These are phyloP conservation scores for Antitrichia curtipendula DNA, from an alignment of 225 moss, liverwort and hornwort species.

Conservation along the genomic window DNA sequence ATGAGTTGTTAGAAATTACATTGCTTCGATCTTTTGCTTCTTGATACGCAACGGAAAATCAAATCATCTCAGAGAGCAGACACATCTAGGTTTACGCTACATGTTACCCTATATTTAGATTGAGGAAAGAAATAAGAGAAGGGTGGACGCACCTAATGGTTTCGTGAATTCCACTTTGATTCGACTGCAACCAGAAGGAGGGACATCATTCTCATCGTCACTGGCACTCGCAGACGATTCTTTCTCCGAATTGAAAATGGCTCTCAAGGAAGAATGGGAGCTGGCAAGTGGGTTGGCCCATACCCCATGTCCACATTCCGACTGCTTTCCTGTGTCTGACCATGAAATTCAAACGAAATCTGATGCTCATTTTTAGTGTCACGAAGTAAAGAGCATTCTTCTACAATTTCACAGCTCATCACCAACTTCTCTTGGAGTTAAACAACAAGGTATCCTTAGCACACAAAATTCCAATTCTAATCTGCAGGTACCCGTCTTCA, in stretches of 20 bases:
- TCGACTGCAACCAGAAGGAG: constrained; percentile 66
- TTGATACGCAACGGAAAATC: neutral
- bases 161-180: constrained; percentile 59
- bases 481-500: neutral
- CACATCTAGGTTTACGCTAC: neutral
- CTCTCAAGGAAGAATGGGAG: constrained; percentile 3
- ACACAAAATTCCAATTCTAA: neutral
- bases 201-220: constrained; percentile 30
- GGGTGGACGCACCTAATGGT: constrained; percentile 33
- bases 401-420: neutral
- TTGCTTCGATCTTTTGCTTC: neutral
- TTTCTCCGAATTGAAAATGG: constrained; percentile 29
- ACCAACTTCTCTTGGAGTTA: neutral
- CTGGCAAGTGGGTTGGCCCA: neutral
- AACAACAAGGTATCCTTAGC: neutral
- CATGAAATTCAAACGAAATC: neutral
- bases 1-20: neutral
- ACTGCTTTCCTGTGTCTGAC: neutral
- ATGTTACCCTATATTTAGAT: neutral
- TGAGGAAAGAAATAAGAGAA: neutral
- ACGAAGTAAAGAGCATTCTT: neutral
- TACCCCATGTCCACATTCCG: neutral
- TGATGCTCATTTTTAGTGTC: neutral
- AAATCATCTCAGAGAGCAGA: neutral
- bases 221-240: constrained; percentile 18